Evolutionary conservation across 768 basidiomycete genomes (phyloP).

Genomic region (Tylopilus felleus): DNA sequence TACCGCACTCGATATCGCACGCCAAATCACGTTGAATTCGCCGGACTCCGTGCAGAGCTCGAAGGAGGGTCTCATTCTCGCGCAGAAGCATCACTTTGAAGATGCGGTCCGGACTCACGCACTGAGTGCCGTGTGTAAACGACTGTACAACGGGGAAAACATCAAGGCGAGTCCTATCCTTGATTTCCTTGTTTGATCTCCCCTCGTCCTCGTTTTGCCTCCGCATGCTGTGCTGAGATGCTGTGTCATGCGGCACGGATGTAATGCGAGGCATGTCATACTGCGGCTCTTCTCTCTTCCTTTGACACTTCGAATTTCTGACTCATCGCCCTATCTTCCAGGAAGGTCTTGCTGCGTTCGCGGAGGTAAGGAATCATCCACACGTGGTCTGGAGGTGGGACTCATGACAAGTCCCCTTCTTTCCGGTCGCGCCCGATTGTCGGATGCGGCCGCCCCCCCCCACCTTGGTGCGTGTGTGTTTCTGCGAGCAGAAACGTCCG

Average conservation of each 20-base stretch:
- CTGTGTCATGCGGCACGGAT: background rate
- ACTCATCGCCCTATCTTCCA: slow-evolving; percentile 28
- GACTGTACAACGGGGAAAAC: slow-evolving; percentile 59
- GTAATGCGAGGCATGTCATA: slow-evolving; percentile 3
- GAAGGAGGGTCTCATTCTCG: slow-evolving; percentile 63
- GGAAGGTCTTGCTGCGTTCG: slow-evolving; percentile 72
- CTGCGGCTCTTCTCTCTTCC: background rate
- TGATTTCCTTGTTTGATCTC: background rate
- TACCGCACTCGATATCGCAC: slow-evolving; percentile 60
- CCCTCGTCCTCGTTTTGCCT: background rate
- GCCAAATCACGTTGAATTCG: slow-evolving; percentile 58
- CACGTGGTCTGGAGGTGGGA: slow-evolving; percentile 1
- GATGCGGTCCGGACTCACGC: slow-evolving; percentile 47
- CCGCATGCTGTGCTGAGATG: background rate
- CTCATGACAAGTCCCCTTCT: background rate
- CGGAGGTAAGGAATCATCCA: slow-evolving; percentile 28
- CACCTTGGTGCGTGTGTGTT: background rate
- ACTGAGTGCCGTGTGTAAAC: slow-evolving; percentile 45
- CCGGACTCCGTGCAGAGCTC: slow-evolving; percentile 79
- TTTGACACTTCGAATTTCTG: slow-evolving; percentile 4
- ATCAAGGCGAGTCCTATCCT: slow-evolving; percentile 51
- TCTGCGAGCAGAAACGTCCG: slow-evolving; percentile 19
- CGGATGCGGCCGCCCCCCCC: background rate
- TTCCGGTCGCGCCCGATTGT: slow-evolving; percentile 10
- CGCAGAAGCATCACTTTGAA: slow-evolving; percentile 50